These are phyloP conservation scores for Pelargonium fulgidum DNA, from an alignment of 441 rosid species.

Conservation along the genomic window DNA sequence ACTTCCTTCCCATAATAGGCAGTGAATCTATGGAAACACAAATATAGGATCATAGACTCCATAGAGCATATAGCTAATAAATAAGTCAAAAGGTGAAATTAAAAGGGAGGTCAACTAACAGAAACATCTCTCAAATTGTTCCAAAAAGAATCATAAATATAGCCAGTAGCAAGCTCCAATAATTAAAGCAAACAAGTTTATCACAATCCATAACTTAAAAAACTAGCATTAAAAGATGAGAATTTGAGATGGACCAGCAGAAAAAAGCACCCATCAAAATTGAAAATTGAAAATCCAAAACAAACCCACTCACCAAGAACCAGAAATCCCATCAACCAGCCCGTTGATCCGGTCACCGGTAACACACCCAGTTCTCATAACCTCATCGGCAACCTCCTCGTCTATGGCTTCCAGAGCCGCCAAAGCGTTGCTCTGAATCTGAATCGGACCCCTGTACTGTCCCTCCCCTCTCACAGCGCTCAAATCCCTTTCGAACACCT, in stretches of 20 bases:
- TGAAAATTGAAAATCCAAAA: constrained; percentile 9
- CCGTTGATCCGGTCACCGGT: constrained; percentile 94
- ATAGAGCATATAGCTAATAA: too few relatives aligned
- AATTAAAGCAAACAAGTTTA: too few relatives aligned
- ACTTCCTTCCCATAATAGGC: too few relatives aligned
- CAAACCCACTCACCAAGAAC: constrained; percentile 63
- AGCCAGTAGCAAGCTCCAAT: too few relatives aligned
- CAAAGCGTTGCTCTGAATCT: constrained; percentile 82
- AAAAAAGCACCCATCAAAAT: not conserved
- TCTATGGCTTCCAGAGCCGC: constrained; percentile 94
- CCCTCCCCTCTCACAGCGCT: constrained; percentile 94
- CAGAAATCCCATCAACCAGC: constrained; percentile 85
- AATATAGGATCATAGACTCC: too few relatives aligned
- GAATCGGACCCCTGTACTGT: constrained; percentile 88
- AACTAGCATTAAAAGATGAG: not conserved
- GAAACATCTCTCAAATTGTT: too few relatives aligned
- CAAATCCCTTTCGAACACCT: constrained; percentile 78
- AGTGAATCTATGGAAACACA: too few relatives aligned
- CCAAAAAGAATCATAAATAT: too few relatives aligned
- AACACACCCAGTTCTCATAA: constrained; percentile 73
- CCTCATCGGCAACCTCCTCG: constrained; percentile 65
- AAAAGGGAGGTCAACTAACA: too few relatives aligned
- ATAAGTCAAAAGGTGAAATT: too few relatives aligned
- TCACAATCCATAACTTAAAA: not conserved
- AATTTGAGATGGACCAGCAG: not conserved